Percentiles rank a stretch among this genome's conserved stretches.
These are phyloP conservation scores for Cladophialophora bantiana DNA, from an alignment of 2,329 filamentous ascomycete species.

Conservation along the genomic window DNA sequence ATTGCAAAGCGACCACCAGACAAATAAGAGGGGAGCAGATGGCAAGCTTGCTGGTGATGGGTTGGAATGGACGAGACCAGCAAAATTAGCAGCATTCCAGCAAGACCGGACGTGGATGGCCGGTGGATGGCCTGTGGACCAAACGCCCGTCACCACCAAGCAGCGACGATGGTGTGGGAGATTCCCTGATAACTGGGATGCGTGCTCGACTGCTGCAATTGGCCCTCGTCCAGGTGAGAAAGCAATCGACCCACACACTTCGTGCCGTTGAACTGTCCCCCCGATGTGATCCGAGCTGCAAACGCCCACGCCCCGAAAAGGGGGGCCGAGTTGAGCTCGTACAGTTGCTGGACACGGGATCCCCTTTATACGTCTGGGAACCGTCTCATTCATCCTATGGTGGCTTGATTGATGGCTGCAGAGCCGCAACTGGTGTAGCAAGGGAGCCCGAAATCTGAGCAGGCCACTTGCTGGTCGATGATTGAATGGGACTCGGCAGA, in stretches of 20 bases:
- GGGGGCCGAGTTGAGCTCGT: background rate
- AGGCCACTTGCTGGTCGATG: background rate
- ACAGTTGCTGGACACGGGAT: background rate
- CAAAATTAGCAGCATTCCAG: slow-evolving; percentile 17
- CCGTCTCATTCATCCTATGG: background rate
- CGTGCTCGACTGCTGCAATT: slow-evolving; percentile 6
- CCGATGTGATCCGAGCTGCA: slow-evolving; percentile 23
- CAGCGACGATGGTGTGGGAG: slow-evolving; percentile 15
- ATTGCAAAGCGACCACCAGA: slow-evolving; percentile 9
- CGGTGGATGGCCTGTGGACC: slow-evolving; percentile 13
- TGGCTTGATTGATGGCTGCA: background rate
- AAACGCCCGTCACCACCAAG: slow-evolving; percentile 6
- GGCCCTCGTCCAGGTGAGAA: slow-evolving; percentile 1
- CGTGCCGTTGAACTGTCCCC: background rate
- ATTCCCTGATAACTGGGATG: slow-evolving; percentile 10
- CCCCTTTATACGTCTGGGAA: background rate
- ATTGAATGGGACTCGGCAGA: background rate
- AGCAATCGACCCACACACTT: slow-evolving; percentile 7
- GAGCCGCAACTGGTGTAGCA: slow-evolving; percentile 11
- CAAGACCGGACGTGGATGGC: background rate
- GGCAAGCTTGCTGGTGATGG: slow-evolving; percentile 20
- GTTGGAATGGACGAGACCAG: slow-evolving; percentile 14
- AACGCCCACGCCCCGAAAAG: background rate
- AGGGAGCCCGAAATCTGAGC: background rate
- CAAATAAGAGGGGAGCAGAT: slow-evolving; percentile 27